Evolutionary conservation across 495 filamentous ascomycete genomes (phyloP), one percentile per base, ranked within the genome.

Genomic region (Neurospora pannonica): DNA sequence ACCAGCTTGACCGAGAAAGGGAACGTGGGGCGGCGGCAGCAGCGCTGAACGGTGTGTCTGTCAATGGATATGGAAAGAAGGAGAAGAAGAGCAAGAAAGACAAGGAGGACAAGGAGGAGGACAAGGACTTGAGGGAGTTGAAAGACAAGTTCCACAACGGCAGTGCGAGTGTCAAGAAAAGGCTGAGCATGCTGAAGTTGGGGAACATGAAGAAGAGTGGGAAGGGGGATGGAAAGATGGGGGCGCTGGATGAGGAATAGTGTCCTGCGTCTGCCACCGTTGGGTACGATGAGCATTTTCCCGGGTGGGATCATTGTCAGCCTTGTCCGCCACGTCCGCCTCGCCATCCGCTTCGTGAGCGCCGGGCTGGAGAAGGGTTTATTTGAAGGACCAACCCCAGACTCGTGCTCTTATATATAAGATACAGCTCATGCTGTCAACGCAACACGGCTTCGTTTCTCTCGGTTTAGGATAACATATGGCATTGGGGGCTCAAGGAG

Each of bases 171-270:
- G 87, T 94, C 71, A 88, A 88, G 82, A 94, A 92, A 82, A 81
- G 93, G 77, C 82, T 94, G 71, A 94, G 92, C 76, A 78, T 90
- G 70, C 76, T 95, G 75, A 89, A 89, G 73, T 79, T 93, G 74
- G 89, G 90, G 46, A 79, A 60, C 7, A 60, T 46, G 28, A 90
- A 89, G 82, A 92, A 92, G 84, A 83, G 80, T 37, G 90, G 89
- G 78, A 89, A 87, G 79, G 82, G 79, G 21, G 85, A 80, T 74
- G 87, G 84, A 70, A 76, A 81, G 71, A 88, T 87, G 84, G 83
- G 77, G 72, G 85, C 84, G 74, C 81, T 86, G 67, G 82, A 80
- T 60, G 87, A 88, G 80, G 83, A 86, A 75, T 79, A 78, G 71
- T n/a, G 73, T 38, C 31, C 28, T 67, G 54, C 13, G 54, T 67